Percentiles rank a stretch among this genome's conserved stretches.
Conservation (phyloP, 768 basidiomycete species). For the Tylopilus balloui region DNA sequence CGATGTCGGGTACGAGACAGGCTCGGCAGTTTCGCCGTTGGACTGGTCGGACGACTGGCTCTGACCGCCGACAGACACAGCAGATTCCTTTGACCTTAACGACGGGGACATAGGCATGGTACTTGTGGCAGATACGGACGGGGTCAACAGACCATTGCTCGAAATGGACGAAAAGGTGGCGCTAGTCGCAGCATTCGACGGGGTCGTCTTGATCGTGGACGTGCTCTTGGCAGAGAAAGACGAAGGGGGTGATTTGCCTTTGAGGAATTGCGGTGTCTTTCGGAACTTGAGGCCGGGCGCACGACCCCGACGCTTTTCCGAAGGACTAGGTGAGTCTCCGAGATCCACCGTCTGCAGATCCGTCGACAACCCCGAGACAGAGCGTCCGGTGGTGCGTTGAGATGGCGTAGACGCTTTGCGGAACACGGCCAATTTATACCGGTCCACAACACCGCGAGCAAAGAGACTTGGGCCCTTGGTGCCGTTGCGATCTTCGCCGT, state of each 20-base stretch:
- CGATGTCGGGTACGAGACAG: constrained; percentile 21
- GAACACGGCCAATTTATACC: constrained; percentile 82
- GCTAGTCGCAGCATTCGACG: constrained; percentile 41
- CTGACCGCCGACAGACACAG: constrained; percentile 63
- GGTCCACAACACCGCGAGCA: constrained; percentile 87
- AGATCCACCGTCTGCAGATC: constrained; percentile 38
- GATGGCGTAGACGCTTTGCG: constrained; percentile 71
- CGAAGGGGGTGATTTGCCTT: constrained; percentile 58
- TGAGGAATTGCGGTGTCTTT: constrained; percentile 70
- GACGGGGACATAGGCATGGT: constrained; percentile 54
- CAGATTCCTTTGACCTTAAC: constrained; percentile 77
- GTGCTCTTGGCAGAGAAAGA: constrained; percentile 33
- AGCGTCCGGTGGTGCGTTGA: constrained; percentile 41
- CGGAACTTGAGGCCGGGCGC: constrained; percentile 66
- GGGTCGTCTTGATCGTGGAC: constrained; percentile 34
- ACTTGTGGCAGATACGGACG: constrained; percentile 55
- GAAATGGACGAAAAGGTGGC: constrained; percentile 36
- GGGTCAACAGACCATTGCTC: constrained; percentile 51
- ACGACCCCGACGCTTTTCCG: constrained; percentile 61
- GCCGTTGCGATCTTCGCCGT: constrained; percentile 82
- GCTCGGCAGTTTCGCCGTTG: constrained; percentile 43
- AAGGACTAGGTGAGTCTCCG: constrained; percentile 42
- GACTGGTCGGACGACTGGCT: constrained; percentile 73
- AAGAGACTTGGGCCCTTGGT: constrained; percentile 77
- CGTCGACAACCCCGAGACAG: constrained; percentile 57